phyloP scores from a whole-genome alignment of 208 protist species.

The Acanthamoeba castellanii region DNA sequence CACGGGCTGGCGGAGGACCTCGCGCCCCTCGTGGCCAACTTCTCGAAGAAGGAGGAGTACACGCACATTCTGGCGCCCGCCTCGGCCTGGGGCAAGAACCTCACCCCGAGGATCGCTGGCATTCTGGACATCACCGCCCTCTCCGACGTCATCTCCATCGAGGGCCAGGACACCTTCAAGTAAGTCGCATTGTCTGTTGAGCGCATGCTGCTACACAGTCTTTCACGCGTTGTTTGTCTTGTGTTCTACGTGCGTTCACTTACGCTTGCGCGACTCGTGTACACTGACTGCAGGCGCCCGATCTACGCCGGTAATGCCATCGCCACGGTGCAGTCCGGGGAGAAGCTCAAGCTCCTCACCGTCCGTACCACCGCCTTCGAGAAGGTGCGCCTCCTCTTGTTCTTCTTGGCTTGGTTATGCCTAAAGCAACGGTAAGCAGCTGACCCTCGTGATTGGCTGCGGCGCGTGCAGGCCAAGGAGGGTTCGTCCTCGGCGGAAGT shows the following conservation, averaged over 20 bases:
- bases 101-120: constrained; percentile 95
- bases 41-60: constrained; percentile 87
- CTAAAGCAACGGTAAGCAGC: too few species aligned
- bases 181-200: background rate
- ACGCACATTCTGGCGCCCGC: constrained; percentile 96
- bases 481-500: constrained; percentile 63
- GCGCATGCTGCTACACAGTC: background rate
- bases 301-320: constrained; percentile 99
- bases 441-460: too few species aligned
- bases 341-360: constrained; percentile 96
- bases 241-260: background rate
- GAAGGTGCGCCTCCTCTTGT: constrained; percentile 77
- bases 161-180: constrained; percentile 94
- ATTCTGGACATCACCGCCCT: constrained; percentile 93
- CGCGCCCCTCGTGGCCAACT: constrained; percentile 85
- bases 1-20: constrained; percentile 93
- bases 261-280: background rate
- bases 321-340: constrained; percentile 93
- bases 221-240: background rate
- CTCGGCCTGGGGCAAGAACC: constrained; percentile 95
- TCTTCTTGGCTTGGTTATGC: background rate
- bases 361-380: constrained; percentile 95
- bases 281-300: constrained; percentile 88
- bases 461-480: constrained; percentile 23
- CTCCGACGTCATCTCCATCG: constrained; percentile 94